Evolutionary conservation across 2,329 filamentous ascomycete species (phyloP), one percentile per base, ranked within the genome.

Genomic region (Colletotrichum costaricense): DNA sequence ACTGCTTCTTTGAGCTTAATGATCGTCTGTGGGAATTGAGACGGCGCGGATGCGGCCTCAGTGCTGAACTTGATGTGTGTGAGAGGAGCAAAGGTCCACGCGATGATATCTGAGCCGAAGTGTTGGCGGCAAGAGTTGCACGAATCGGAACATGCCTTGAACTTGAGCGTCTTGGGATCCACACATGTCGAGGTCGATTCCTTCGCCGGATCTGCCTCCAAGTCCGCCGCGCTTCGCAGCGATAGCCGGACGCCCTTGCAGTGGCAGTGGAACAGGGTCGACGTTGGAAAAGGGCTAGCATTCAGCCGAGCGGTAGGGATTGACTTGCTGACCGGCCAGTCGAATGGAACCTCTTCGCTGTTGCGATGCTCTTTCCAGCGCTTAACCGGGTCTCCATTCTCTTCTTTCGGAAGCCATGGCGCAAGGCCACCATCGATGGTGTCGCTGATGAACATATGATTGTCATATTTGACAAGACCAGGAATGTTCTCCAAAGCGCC

Each of bases 371-470:
- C 79, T 12, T 67, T 74, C 83, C 81, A 84, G 0, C 78, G 70
- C 8, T 75, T 76, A 1, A 78, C 66, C 4, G 38, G 69, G 9
- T 42, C 63, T 0, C 80, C 81, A 56, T 82, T 78, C 1, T 75
- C 67, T 0, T 78, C 65, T 7, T 79, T 75, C 28, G 79, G 80
- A 5, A 89, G 76, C 86, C 86, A 90, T 1, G 82, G 76, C 2
- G 83, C 83, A 1, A 87, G 82, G 0, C 89, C 88, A 2, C 88
- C 88, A 76, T 91, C 88, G 1, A 81, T 33, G 0, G 88, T 90
- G 68, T 90, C 87, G 1, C 78, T 82, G 0, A 89, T 80, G 69
- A 84, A 88, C 3, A 86, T 83, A 67, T 88, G 85, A 2, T 81
- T 72, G 0, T 63, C 74, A 49, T 82, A 79, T 12, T 75, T 74